Evolutionary conservation across 306 rosid genomes (phyloP).

Genomic region (Bauhinia variegata): DNA sequence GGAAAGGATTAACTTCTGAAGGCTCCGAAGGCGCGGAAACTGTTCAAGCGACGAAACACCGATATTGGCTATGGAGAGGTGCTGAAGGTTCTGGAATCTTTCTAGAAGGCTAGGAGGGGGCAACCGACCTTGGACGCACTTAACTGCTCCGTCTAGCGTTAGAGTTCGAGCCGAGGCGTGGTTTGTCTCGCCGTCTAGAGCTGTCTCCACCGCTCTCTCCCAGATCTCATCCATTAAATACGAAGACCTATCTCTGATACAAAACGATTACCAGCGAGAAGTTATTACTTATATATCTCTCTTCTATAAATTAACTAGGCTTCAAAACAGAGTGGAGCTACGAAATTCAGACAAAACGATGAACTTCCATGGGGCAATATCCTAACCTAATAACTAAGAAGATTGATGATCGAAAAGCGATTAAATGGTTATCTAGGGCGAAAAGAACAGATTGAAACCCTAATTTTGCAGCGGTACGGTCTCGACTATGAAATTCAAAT

Average conservation of each 20-base stretch:
- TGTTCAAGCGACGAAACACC: slow-evolving; percentile 91
- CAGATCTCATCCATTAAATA: slow-evolving; percentile 97
- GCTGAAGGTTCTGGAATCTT: slow-evolving; percentile 82
- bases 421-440: slow-evolving; percentile 16
- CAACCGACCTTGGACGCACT: slow-evolving; percentile 79
- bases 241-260: slow-evolving; percentile 59
- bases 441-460: slow-evolving; percentile 44
- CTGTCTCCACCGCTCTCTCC: slow-evolving; percentile 93
- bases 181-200: slow-evolving; percentile 79
- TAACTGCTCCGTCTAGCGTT: slow-evolving; percentile 94
- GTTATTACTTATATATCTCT: background rate
- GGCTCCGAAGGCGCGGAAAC: slow-evolving; percentile 74
- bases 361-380: slow-evolving; percentile 2
- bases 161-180: slow-evolving; percentile 64
- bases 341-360: background rate
- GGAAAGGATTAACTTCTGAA: slow-evolving; percentile 75
- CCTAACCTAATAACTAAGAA: slow-evolving; percentile 5
- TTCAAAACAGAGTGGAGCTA: slow-evolving; percentile 4
- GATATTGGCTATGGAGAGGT: slow-evolving; percentile 84
- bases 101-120: slow-evolving; percentile 83
- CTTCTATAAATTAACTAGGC: background rate
- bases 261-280: slow-evolving; percentile 22
- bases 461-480: slow-evolving; percentile 39
- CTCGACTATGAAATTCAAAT: slow-evolving; percentile 38
- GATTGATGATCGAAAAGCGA: background rate